These are phyloP conservation scores for Plasmodium gonderi DNA, from an alignment of 169 alveolate genomes.

Conservation along the genomic window DNA sequence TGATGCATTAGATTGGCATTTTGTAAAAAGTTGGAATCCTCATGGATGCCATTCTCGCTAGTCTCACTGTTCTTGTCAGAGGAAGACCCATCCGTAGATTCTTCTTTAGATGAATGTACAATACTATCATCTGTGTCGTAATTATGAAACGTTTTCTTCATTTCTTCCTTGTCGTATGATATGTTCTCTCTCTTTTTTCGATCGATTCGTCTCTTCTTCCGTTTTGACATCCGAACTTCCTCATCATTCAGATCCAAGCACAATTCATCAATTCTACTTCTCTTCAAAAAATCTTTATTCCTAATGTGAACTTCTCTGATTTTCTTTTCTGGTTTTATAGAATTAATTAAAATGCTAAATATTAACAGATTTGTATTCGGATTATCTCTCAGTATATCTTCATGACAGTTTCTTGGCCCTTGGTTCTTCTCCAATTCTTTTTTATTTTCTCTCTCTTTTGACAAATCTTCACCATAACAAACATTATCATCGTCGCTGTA, in stretches of 20 bases:
- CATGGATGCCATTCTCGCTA: neutral
- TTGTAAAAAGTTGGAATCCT: neutral
- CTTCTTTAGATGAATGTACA: conserved; percentile 1
- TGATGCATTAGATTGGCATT: neutral
- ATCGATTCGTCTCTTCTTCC: neutral
- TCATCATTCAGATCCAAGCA: conserved; percentile 20
- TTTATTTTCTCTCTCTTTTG: neutral
- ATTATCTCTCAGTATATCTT: neutral
- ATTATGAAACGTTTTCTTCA: conserved; percentile 1
- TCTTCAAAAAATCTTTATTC: conserved; percentile 10
- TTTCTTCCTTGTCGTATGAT: neutral
- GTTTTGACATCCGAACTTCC: neutral
- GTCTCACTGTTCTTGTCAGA: neutral
- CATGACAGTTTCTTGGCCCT: neutral
- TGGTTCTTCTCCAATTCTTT: neutral
- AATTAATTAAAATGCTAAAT: conserved; percentile 50
- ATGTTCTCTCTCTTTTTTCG: neutral
- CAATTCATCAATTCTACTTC: conserved; percentile 19
- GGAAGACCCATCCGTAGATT: neutral
- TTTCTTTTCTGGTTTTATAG: conserved; percentile 69
- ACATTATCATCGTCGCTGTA: neutral
- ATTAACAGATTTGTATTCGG: conserved; percentile 16
- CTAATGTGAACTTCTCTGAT: neutral
- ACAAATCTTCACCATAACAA: neutral
- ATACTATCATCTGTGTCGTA: conserved; percentile 62